Evolutionary conservation across 371 early-diverging fungal genomes (phyloP).

Genomic region (Actinomortierella ambigua): DNA sequence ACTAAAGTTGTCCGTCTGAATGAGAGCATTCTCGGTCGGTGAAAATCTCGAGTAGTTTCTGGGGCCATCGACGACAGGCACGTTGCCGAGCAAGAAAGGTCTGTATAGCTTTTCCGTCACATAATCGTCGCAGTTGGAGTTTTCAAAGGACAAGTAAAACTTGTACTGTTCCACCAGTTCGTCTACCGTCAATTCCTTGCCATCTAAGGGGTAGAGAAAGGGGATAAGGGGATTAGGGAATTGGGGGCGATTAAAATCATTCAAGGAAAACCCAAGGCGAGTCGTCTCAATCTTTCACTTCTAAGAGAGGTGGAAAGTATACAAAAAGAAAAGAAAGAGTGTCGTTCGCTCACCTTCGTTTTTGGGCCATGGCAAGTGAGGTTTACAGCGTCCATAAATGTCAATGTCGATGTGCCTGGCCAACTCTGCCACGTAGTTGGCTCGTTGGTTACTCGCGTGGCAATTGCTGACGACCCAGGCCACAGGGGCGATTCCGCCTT

Average conservation of each 20-base stretch:
- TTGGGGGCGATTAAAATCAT: slow-evolving; percentile 1
- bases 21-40: slow-evolving; percentile 8
- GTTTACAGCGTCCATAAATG: slow-evolving; percentile 18
- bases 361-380: slow-evolving; percentile 3
- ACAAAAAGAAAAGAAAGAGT: background rate
- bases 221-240: slow-evolving; percentile 5
- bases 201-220: background rate
- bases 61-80: slow-evolving; percentile 23
- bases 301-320: too few species aligned
- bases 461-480: slow-evolving; percentile 8
- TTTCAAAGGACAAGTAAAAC: slow-evolving; percentile 19
- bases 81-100: slow-evolving; percentile 12
- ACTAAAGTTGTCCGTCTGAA: slow-evolving; percentile 8
- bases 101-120: slow-evolving; percentile 12
- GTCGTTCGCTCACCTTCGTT: slow-evolving; percentile 1
- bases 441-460: slow-evolving; percentile 15
- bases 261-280: too few species aligned
- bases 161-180: slow-evolving; percentile 23
- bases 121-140: slow-evolving; percentile 20
- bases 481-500: slow-evolving; percentile 18
- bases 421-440: slow-evolving; percentile 17
- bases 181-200: background rate
- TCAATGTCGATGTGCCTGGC: slow-evolving; percentile 22
- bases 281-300: too few species aligned
- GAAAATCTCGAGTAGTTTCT: slow-evolving; percentile 16